These are phyloP conservation scores for Starmerella powellii DNA, from an alignment of 805 yeast species.

Conservation along the genomic window DNA sequence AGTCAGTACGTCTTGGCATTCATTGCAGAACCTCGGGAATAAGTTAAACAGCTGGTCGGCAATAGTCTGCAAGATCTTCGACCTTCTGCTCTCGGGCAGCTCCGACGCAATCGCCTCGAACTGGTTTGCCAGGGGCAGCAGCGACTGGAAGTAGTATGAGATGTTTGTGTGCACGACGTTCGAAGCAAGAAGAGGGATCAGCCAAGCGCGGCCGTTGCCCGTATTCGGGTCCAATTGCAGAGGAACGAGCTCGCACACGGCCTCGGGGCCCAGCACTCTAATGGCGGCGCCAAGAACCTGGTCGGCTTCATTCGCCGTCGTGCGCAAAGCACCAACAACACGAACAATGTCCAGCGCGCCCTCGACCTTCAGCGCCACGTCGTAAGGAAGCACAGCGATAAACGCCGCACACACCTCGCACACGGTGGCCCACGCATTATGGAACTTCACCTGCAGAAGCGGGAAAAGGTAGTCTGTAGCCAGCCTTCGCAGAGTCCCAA, in stretches of 20 bases:
- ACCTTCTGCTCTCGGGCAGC: slow-evolving; percentile 40
- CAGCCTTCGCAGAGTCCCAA: slow-evolving; percentile 32
- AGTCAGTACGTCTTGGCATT: slow-evolving; percentile 58
- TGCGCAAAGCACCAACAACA: slow-evolving; percentile 64
- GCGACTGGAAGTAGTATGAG: slow-evolving; percentile 45
- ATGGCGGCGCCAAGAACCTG: slow-evolving; percentile 68
- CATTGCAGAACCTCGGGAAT: slow-evolving; percentile 76
- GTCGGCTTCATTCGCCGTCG: slow-evolving; percentile 57
- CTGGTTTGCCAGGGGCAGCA: slow-evolving; percentile 48
- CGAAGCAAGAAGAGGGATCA: slow-evolving; percentile 82
- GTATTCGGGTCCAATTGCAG: slow-evolving; percentile 52
- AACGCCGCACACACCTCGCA: slow-evolving; percentile 54
- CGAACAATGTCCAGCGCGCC: slow-evolving; percentile 38
- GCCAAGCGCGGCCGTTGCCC: slow-evolving; percentile 86
- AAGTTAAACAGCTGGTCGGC: slow-evolving; percentile 87
- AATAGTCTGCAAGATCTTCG: slow-evolving; percentile 71
- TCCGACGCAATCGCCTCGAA: slow-evolving; percentile 24
- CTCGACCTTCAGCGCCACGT: slow-evolving; percentile 51
- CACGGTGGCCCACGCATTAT: slow-evolving; percentile 61
- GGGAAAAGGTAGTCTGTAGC: slow-evolving; percentile 43
- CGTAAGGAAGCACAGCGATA: slow-evolving; percentile 46
- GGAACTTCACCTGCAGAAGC: slow-evolving; percentile 60
- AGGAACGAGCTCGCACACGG: slow-evolving; percentile 55
- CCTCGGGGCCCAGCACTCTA: slow-evolving; percentile 74
- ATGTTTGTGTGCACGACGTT: slow-evolving; percentile 62